Evolutionary conservation across 805 yeast genomes (phyloP).

Genomic region (Candida loeiensis): DNA sequence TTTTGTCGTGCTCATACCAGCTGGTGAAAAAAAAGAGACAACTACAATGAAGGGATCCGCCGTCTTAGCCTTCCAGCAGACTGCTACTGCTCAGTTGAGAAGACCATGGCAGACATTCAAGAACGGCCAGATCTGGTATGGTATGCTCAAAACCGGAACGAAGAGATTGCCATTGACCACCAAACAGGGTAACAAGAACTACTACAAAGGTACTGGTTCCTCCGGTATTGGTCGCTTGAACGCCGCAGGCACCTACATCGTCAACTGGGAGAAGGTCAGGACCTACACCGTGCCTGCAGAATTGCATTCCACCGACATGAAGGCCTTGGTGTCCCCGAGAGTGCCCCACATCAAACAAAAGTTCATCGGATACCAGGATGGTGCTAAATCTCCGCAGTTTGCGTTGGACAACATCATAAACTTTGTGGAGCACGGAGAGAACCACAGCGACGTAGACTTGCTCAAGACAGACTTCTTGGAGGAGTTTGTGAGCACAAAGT

Average conservation of each 20-base stretch:
- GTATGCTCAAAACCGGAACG: conserved; percentile 71
- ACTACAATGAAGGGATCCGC: conserved; percentile 48
- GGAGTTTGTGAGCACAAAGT: conserved; percentile 32
- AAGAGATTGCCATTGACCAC: conserved; percentile 82
- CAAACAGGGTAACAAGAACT: conserved; percentile 90
- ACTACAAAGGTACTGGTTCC: conserved; percentile 95
- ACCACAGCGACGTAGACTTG: conserved; percentile 35
- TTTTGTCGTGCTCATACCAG: conserved; percentile 4
- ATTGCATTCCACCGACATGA: conserved; percentile 39
- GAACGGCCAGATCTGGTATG: conserved; percentile 84
- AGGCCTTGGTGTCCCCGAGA: conserved; percentile 74
- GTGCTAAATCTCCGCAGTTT: conserved; percentile 69
- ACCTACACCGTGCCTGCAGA: conserved; percentile 80
- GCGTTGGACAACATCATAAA: conserved; percentile 71
- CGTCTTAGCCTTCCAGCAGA: conserved; percentile 38
- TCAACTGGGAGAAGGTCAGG: conserved; percentile 83
- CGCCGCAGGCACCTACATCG: conserved; percentile 65
- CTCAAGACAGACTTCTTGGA: conserved; percentile 34
- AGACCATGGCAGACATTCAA: conserved; percentile 88
- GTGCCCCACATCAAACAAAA: conserved; percentile 67
- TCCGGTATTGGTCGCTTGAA: conserved; percentile 87
- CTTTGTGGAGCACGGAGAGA: conserved; percentile 71
- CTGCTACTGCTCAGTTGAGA: conserved; percentile 46
- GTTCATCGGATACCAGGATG: conserved; percentile 65
- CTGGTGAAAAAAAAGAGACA: conserved; percentile 4